Evolutionary conservation across 1,284 basidiomycete genomes (phyloP).

Genomic region (Apiotrichum gamsii): DNA sequence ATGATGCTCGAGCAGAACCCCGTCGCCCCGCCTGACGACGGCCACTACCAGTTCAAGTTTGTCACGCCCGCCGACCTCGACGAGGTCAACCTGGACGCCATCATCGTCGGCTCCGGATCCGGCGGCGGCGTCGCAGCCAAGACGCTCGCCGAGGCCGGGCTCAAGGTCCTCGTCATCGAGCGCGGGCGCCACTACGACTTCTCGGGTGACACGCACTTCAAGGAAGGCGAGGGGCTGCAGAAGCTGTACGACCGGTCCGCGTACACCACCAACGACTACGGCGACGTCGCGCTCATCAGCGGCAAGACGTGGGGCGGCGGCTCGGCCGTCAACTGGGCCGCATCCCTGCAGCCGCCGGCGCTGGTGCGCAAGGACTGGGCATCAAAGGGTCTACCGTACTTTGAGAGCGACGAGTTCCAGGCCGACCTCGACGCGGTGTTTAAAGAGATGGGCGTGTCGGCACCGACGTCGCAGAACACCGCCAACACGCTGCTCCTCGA

Average conservation of each 20-base stretch:
- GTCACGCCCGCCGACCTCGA: not conserved
- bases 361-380: constrained; percentile 11
- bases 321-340: constrained; percentile 51
- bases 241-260: constrained; percentile 46
- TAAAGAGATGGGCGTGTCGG: constrained; percentile 11
- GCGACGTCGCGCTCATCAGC: constrained; percentile 45
- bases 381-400: constrained; percentile 8
- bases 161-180: constrained; percentile 48
- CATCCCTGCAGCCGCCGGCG: constrained; percentile 27
- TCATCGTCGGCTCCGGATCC: constrained; percentile 49
- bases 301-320: constrained; percentile 50
- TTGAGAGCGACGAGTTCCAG: constrained; percentile 2
- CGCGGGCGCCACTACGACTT: constrained; percentile 47
- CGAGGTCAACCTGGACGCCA: constrained; percentile 3
- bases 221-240: constrained; percentile 41
- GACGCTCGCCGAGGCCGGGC: constrained; percentile 35
- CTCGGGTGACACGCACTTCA: constrained; percentile 36
- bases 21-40: not conserved
- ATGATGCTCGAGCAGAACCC: constrained; percentile 5
- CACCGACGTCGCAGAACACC: constrained; percentile 18
- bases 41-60: constrained; percentile 5
- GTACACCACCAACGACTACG: constrained; percentile 44
- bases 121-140: constrained; percentile 48
- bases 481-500: constrained; percentile 22
- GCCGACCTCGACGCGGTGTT: constrained; percentile 10